Conservation (phyloP, 2,329 filamentous ascomycete species). For the Leptographium radiaticola region DNA sequence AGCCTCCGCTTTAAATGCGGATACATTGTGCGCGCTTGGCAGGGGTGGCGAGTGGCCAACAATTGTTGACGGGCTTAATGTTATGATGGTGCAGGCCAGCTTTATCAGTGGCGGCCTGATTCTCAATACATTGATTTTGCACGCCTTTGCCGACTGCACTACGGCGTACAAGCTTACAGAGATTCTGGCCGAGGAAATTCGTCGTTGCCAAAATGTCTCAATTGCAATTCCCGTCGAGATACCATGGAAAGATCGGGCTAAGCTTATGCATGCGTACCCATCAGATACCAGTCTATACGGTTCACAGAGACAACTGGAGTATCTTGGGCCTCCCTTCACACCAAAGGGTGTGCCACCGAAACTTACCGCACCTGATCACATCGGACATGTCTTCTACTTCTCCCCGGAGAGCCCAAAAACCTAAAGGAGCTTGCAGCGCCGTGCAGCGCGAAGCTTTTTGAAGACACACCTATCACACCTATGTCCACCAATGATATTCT, state of each 20-base stretch:
- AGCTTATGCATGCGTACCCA: not conserved
- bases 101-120: not conserved
- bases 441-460: not conserved
- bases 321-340: not conserved
- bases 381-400: slow-evolving; percentile 2
- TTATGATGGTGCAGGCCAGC: slow-evolving; percentile 2
- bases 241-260: not conserved
- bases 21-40: not conserved
- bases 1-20: not conserved
- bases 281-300: too few relatives aligned
- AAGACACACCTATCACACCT: not conserved
- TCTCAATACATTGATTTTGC: not conserved
- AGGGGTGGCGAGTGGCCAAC: not conserved
- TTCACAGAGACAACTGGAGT: not conserved
- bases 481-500: slow-evolving; percentile 1
- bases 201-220: not conserved
- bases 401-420: not conserved
- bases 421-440: not conserved
- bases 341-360: not conserved
- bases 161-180: slow-evolving; percentile 3
- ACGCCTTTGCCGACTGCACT: slow-evolving; percentile 1
- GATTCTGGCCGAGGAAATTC: not conserved
- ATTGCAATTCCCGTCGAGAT: not conserved
- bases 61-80: not conserved
- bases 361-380: not conserved